Evolutionary conservation across 2,329 filamentous ascomycete species (phyloP).

Genomic region (Chaetomiaceae sp.): DNA sequence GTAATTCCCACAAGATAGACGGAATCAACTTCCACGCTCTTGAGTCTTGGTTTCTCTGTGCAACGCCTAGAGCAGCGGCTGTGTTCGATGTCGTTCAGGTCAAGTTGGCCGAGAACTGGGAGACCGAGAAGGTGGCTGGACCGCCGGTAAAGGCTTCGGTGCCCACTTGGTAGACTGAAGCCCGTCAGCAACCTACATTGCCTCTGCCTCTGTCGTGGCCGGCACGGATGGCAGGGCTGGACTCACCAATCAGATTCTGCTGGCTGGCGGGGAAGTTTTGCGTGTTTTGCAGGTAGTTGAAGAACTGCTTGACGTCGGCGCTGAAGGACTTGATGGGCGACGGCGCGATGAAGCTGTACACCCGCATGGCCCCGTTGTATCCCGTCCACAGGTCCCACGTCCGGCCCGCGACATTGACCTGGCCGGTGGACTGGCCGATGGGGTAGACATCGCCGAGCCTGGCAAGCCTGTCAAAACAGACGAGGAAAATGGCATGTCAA

Average conservation of each 20-base stretch:
- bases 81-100: background rate
- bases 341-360: slow-evolving; percentile 44
- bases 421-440: slow-evolving; percentile 49
- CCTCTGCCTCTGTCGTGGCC: too few relatives aligned
- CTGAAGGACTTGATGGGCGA: slow-evolving; percentile 40
- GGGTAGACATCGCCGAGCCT: slow-evolving; percentile 53
- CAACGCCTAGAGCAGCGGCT: too few relatives aligned
- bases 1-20: too few relatives aligned
- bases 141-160: slow-evolving; percentile 20
- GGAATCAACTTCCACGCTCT: too few relatives aligned
- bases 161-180: slow-evolving; percentile 17
- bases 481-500: background rate
- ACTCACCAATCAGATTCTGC: slow-evolving; percentile 20
- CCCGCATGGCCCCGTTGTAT: slow-evolving; percentile 48
- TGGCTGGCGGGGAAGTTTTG: slow-evolving; percentile 31
- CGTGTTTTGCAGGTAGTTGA: slow-evolving; percentile 44
- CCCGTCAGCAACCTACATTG: background rate
- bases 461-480: slow-evolving; percentile 39
- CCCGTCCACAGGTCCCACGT: slow-evolving; percentile 52
- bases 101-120: slow-evolving; percentile 4
- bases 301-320: slow-evolving; percentile 50
- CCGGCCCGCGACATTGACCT: slow-evolving; percentile 44
- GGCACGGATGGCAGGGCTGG: too few relatives aligned
- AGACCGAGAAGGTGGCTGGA: slow-evolving; percentile 15
- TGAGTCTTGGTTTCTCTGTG: too few relatives aligned